Conservation (phyloP, 2,329 filamentous ascomycete genomes). For the Penicillium sp. region DNA sequence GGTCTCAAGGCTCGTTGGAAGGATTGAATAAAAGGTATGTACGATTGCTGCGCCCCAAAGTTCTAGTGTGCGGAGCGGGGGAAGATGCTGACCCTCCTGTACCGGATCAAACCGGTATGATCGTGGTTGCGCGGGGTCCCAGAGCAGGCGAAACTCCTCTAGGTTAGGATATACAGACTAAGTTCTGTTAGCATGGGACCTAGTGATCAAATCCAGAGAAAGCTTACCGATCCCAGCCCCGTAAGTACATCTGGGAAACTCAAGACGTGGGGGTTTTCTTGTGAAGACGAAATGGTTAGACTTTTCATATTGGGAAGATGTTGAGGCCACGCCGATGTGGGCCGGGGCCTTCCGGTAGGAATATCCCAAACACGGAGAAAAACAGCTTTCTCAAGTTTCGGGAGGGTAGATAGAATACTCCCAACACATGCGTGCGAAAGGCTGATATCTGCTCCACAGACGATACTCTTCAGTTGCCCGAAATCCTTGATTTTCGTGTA, state of each 20-base stretch:
- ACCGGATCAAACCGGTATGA: constrained; percentile 15
- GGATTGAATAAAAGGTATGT: constrained; percentile 12
- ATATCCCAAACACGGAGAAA: constrained; percentile 20
- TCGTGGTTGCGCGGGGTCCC: constrained; percentile 21
- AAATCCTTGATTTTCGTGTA: constrained; percentile 28
- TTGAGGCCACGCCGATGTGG: constrained; percentile 15
- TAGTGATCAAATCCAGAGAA: background rate
- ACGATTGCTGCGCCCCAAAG: constrained; percentile 27
- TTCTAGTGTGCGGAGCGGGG: constrained; percentile 28
- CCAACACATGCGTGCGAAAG: constrained; percentile 26
- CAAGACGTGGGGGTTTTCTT: background rate
- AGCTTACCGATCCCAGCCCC: constrained; percentile 4
- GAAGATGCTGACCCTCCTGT: constrained; percentile 10
- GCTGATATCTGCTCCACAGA: constrained; percentile 25
- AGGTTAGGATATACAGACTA: constrained; percentile 28
- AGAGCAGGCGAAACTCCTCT: constrained; percentile 34
- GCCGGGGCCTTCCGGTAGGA: background rate
- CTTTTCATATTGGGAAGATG: constrained; percentile 32
- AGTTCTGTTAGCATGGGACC: background rate
- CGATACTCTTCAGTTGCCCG: constrained; percentile 26
- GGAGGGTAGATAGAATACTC: constrained; percentile 26
- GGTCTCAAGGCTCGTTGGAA: constrained; percentile 31
- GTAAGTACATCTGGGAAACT: constrained; percentile 15
- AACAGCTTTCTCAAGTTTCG: constrained; percentile 29
- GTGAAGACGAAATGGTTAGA: constrained; percentile 24